These are phyloP conservation scores for Apiospora hydei DNA, from an alignment of 2,329 filamentous ascomycete genomes.

Conservation along the genomic window DNA sequence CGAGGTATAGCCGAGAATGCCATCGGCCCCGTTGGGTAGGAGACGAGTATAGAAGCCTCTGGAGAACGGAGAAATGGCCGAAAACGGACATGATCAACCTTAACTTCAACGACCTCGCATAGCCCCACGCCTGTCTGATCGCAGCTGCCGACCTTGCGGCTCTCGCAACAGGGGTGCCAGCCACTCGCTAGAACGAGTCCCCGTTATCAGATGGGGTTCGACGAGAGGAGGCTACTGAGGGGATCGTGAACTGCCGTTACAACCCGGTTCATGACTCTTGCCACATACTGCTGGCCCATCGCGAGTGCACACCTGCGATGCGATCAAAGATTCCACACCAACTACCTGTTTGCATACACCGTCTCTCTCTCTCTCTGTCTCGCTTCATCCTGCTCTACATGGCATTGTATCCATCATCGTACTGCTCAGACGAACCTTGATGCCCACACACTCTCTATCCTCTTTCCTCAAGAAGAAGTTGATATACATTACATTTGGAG, in stretches of 20 bases:
- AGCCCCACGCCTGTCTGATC: background rate
- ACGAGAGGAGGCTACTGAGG: background rate
- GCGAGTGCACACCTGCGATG: slow-evolving; percentile 1
- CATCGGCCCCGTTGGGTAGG: background rate
- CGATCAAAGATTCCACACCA: background rate
- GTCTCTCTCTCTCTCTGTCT: background rate
- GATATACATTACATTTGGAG: slow-evolving; percentile 2
- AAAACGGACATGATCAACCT: slow-evolving; percentile 7
- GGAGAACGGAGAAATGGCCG: background rate
- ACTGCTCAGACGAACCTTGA: background rate
- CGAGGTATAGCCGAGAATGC: background rate
- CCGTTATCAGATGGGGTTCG: background rate
- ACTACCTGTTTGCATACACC: background rate
- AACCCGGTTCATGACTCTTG: slow-evolving; percentile 11
- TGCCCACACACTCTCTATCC: background rate
- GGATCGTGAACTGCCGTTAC: background rate
- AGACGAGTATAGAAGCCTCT: background rate
- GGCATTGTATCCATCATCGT: background rate
- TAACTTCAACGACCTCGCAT: background rate
- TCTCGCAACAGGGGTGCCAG: background rate
- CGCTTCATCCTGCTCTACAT: background rate
- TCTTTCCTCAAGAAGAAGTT: background rate
- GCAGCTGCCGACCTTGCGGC: background rate
- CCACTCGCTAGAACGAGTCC: background rate
- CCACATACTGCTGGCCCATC: background rate